Base-by-base conservation (phyloP, 169 alveolate genomes). In the Plasmodium gaboni region DNA sequence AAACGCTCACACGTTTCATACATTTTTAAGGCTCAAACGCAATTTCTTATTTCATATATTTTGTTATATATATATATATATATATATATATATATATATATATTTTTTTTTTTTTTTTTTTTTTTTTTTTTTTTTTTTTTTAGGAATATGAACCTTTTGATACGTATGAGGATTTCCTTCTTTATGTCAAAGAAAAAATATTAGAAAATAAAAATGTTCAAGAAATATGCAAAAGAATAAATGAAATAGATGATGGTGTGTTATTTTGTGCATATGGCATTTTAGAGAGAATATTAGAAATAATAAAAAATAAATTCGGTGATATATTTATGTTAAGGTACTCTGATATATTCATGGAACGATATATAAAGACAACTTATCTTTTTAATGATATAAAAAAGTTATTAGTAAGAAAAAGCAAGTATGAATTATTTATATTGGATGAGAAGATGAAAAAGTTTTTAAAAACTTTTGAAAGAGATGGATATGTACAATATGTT, bases 291-390 rank as follows among this genome's bases (percentile, higher is more conserved):
- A 55, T 92, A 13, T 74, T 92, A 22, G 91, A 42, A 1, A 70
- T 86, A 26, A 86, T 86, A 48, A 86, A 86, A 65, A 22, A 2
- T 10, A 70, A 71, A 19, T 86, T 42, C 22, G 28, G 15, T 48
- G 57, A 86, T 70, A 71, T 86, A 15, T 86, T 86, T 71, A 9
- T 60, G 42, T 53, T 86, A 71, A 86, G 64, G 12, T 90, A 92
- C 26, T 88, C 87, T 67, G 95, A 92, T 28, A 55, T 74, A 19
- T 91, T 89, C 67, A 74, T 92, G 61, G 88, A 87, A n/a, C 87
- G 89, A 55, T 89, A 92, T 59, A 83, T 71, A 15, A 88, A 89
- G 53, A 87, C 95, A 51, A 17, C 57, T 1, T 88, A 89, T 44
- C 70, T 87, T 86, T 74, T 86, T 6, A 60, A 86, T 42, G 71